These are phyloP conservation scores for Nitzschia sp. DNA, from an alignment of 108 stramenopile genomes.

Conservation along the genomic window DNA sequence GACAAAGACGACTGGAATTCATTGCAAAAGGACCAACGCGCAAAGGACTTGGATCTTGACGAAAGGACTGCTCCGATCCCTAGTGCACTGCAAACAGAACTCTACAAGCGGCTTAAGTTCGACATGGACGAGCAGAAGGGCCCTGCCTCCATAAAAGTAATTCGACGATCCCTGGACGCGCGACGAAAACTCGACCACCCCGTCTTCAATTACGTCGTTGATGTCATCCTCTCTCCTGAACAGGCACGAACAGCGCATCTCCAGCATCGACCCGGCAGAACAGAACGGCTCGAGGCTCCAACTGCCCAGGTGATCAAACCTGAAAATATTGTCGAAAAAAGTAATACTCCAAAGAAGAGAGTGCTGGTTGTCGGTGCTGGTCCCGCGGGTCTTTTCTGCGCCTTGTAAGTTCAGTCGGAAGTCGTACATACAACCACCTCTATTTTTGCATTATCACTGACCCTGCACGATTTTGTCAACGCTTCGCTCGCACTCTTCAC, in stretches of 20 bases:
- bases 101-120: neutral
- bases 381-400: constrained; percentile 93
- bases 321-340: neutral
- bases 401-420: too few species aligned
- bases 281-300: constrained; percentile 5
- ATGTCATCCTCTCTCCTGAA: constrained; percentile 23
- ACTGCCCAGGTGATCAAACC: constrained; percentile 11
- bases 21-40: neutral
- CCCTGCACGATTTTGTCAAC: too few species aligned
- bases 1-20: neutral
- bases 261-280: constrained; percentile 15
- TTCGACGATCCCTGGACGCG: constrained; percentile 82
- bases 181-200: constrained; percentile 56
- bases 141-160: constrained; percentile 40
- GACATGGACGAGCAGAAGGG: neutral
- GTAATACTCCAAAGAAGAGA: constrained; percentile 9
- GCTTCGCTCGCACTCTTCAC: too few species aligned
- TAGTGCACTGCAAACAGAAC: neutral
- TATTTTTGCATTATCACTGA: too few species aligned
- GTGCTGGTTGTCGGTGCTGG: constrained; percentile 83
- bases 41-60: neutral
- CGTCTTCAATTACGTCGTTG: constrained; percentile 72
- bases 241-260: neutral
- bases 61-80: neutral
- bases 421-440: too few species aligned